A percentile compares a stretch with the other conserved stretches of the same genome.
phyloP scores from a whole-genome alignment of 1,284 basidiomycete genomes.

The Abortiporus biennis region DNA sequence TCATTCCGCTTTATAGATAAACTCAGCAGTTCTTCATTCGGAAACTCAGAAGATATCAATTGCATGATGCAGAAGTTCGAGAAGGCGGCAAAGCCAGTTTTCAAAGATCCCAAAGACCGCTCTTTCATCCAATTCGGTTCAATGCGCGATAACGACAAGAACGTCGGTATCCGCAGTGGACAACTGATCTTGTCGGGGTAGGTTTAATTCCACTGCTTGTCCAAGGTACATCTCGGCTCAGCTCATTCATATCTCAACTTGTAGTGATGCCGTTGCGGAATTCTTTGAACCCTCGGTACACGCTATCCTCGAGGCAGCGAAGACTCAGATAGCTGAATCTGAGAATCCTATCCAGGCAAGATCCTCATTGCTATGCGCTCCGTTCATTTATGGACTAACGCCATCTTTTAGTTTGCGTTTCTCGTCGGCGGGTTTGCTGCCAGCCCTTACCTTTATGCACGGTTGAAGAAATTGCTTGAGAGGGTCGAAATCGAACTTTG shows the following conservation, averaged over 20 bases:
- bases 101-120: constrained; percentile 27
- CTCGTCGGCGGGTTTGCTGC: constrained; percentile 35
- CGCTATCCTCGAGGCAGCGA: constrained; percentile 27
- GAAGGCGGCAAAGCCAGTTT: constrained; percentile 33
- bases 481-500: constrained; percentile 28
- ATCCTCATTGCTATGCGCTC: background rate
- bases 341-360: constrained; percentile 5
- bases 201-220: constrained; percentile 2
- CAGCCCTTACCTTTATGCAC: constrained; percentile 29
- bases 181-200: constrained; percentile 34
- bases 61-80: constrained; percentile 34
- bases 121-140: constrained; percentile 37
- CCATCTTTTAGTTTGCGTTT: constrained; percentile 25
- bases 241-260: background rate
- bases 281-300: constrained; percentile 35
- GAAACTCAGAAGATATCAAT: constrained; percentile 25
- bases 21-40: constrained; percentile 28
- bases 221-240: background rate
- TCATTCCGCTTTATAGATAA: constrained; percentile 20
- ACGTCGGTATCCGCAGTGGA: constrained; percentile 32
- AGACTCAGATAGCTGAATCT: constrained; percentile 21
- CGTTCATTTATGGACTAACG: background rate
- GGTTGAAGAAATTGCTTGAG: constrained; percentile 20
- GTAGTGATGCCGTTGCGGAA: constrained; percentile 25
- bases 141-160: constrained; percentile 27